phyloP scores from a whole-genome alignment of 768 basidiomycete genomes.

The Leucogyrophana mollusca region DNA sequence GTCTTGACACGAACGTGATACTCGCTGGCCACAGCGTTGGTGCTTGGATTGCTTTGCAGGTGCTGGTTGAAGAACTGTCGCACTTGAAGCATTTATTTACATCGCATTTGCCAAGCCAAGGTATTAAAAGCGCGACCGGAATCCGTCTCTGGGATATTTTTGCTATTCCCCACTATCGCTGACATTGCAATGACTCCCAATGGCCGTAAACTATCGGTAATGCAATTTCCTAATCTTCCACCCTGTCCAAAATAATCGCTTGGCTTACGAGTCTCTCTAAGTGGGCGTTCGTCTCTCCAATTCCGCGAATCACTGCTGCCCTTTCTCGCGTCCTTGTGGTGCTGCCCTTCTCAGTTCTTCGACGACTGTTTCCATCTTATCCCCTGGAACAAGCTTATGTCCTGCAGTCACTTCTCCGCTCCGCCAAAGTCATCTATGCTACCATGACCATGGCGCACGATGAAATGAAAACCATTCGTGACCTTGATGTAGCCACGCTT shows the following conservation, averaged over 20 bases:
- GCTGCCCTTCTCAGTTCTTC: constrained; percentile 44
- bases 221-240: not conserved
- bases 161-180: constrained; percentile 71
- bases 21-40: constrained; percentile 72
- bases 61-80: constrained; percentile 21
- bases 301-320: constrained; percentile 42
- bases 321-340: constrained; percentile 42
- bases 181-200: constrained; percentile 66
- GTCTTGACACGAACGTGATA: constrained; percentile 37
- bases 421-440: constrained; percentile 50
- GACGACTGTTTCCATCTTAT: constrained; percentile 48
- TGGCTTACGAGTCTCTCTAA: constrained; percentile 16
- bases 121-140: constrained; percentile 46
- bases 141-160: constrained; percentile 42
- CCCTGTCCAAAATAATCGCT: not conserved
- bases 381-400: constrained; percentile 45
- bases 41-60: constrained; percentile 66
- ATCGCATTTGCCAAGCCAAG: constrained; percentile 26
- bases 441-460: constrained; percentile 61
- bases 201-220: constrained; percentile 55
- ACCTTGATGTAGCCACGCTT: constrained; percentile 48
- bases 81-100: too few species aligned
- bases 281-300: constrained; percentile 47
- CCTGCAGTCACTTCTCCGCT: constrained; percentile 48
- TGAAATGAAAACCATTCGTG: constrained; percentile 63